Evolutionary conservation across 257 asterid genomes (phyloP), one percentile per base, ranked within the genome.

Genomic region (Forsythia suspensa): DNA sequence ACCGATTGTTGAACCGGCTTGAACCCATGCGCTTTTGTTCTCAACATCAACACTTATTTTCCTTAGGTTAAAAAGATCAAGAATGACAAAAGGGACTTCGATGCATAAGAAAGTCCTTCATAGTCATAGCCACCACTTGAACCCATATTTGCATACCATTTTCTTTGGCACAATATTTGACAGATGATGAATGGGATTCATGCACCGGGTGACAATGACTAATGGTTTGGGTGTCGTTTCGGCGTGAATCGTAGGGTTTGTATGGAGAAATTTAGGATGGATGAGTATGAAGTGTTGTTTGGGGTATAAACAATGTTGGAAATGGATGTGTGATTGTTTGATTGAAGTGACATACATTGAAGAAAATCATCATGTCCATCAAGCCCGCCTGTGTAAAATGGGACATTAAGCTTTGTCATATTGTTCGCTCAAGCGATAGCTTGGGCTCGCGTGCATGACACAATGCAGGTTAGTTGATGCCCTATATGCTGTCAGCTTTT

Each of bases 341-440:
- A 74, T 46, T 63, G 29, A 13, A 78, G 52, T 2, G 74, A 20
- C 7, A 82, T 74, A 63, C 86, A 82, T 70, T 78, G 71, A 15
- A 82, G 82, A 71, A 82, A 79, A 71, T 78, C 80, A 46, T 34
- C 68, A 13, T 13, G 59, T 15, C 59, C 20, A 48, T 48, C n/a
- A n/a, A n/a, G n/a, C n/a, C n/a, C n/a, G n/a, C n/a, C n/a, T n/a
- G n/a, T n/a, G n/a, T n/a, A n/a, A n/a, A n/a, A n/a, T n/a, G n/a
- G n/a, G n/a, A n/a, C n/a, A n/a, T n/a, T n/a, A n/a, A n/a, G n/a
- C n/a, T n/a, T n/a, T n/a, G n/a, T n/a, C n/a, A n/a, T n/a, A n/a
- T n/a, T n/a, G n/a, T n/a, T n/a, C n/a, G n/a, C n/a, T n/a, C n/a
- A n/a, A n/a, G n/a, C n/a, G n/a, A n/a, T n/a, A n/a, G n/a, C n/a